Base-by-base conservation (phyloP, 306 rosid genomes). In the Hylodesmum podocarpum region DNA sequence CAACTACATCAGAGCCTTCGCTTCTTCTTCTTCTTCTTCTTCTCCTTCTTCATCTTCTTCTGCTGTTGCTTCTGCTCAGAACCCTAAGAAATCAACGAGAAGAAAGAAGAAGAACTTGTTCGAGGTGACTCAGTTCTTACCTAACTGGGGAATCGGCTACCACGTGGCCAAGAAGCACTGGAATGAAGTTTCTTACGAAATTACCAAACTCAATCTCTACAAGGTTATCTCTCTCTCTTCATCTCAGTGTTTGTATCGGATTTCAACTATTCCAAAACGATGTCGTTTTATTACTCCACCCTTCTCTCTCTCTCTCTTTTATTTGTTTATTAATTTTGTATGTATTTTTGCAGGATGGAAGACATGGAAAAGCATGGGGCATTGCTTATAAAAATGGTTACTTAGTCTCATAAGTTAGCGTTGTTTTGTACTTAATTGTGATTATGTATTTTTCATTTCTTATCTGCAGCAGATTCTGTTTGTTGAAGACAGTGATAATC, bases 351-450 rank as follows among this genome's bases (percentile, higher is more conserved):
- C 86, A 96, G 99, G 96, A 85, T 82, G 98, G 97, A 58, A 89
- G 58, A 50, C 98, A 96, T 82, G 98, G 99, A 44, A 96, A 96
- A 83, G 98, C 99, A 11, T 96, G 99, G 99, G 99, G 99, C 21
- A 16, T 96, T 40, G 97, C 86, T 87, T 76, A 92, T 72, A 96
- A 91, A 84, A 85, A 88, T 47, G 99, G 99, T 92, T 65, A 75
- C 97, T 92, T 69, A 64, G 85, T 68, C 51, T 21, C 40, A 6
- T 11, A 29, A 40, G 49, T 62, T 13, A 36, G 18, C 24, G 19
- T 11, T 18, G 16, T 63, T 63, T 62, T 19, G 33, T 7, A 10
- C 46, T 34, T 59, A n/a, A n/a, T 59, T 29, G 16, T 5, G 22
- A 47, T 21, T 1, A 12, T 62, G 13, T n/a, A 25, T 47, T 37